These are phyloP conservation scores for Passalora sequoiae DNA, from an alignment of 2,329 filamentous ascomycete species.

Conservation along the genomic window DNA sequence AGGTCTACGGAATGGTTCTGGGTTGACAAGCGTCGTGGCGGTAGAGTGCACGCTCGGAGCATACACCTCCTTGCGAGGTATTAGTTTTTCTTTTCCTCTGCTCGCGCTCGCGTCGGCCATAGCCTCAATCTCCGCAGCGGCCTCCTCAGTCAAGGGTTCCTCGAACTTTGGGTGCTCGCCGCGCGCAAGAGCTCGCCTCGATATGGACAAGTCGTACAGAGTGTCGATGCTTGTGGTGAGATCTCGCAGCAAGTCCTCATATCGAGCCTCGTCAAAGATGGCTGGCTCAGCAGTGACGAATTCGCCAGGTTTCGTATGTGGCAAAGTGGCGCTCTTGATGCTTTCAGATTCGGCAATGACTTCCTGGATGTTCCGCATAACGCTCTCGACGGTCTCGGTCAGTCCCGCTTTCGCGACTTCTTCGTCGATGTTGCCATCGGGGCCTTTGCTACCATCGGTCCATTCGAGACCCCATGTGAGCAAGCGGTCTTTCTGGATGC, in stretches of 20 bases:
- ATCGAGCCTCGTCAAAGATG: conserved; percentile 59
- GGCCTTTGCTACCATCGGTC: conserved; percentile 62
- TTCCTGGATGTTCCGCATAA: conserved; percentile 75
- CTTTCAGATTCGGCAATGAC: conserved; percentile 71
- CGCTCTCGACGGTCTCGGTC: conserved; percentile 70
- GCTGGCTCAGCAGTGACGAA: conserved; percentile 43
- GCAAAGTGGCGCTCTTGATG: conserved; percentile 48
- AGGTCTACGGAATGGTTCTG: conserved; percentile 25
- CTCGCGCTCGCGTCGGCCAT: conserved; percentile 8
- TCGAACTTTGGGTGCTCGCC: conserved; percentile 35
- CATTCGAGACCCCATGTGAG: conserved; percentile 77
- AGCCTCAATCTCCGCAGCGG: background rate
- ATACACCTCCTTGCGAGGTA: conserved; percentile 13
- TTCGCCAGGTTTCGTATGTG: conserved; percentile 28
- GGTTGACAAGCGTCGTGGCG: conserved; percentile 42
- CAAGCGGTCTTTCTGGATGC: conserved; percentile 73
- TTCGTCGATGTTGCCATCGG: conserved; percentile 67
- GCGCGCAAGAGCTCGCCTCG: conserved; percentile 47
- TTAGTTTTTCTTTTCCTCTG: conserved; percentile 8
- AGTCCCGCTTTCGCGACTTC: conserved; percentile 62
- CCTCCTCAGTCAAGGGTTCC: conserved; percentile 10
- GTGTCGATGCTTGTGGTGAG: conserved; percentile 74
- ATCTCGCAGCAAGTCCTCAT: conserved; percentile 69
- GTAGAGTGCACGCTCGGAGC: conserved; percentile 34
- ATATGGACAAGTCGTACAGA: conserved; percentile 68